phyloP scores from a whole-genome alignment of 2,329 filamentous ascomycete species.

The Trichoderma atrobrunneum region DNA sequence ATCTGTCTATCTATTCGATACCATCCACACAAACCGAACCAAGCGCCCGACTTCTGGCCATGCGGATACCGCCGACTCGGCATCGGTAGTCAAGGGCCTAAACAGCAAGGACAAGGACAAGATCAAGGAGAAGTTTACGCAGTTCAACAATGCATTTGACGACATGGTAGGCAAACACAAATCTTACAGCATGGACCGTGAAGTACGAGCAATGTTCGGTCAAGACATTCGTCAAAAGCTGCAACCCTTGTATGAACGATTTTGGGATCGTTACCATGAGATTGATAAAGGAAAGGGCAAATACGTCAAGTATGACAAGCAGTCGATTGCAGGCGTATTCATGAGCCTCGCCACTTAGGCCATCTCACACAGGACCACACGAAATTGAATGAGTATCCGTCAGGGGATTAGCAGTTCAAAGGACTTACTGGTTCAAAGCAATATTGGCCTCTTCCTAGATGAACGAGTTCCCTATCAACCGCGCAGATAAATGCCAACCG shows the following conservation, averaged over 20 bases:
- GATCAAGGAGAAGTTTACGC: conserved; percentile 93
- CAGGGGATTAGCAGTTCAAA: background rate
- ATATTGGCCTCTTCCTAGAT: background rate
- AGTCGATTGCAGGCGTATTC: conserved; percentile 67
- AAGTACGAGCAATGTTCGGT: conserved; percentile 76
- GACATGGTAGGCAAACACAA: conserved; percentile 83
- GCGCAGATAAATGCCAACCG: background rate
- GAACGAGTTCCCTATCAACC: background rate
- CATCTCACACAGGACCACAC: background rate
- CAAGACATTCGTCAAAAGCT: conserved; percentile 87
- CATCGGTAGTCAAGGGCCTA: conserved; percentile 77
- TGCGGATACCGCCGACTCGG: conserved; percentile 81
- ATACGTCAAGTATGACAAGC: conserved; percentile 96
- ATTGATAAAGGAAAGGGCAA: conserved; percentile 97
- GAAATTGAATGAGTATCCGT: background rate
- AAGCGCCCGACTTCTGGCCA: conserved; percentile 70
- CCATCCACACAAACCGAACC: conserved; percentile 81
- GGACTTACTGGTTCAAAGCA: background rate
- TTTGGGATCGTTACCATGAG: conserved; percentile 97
- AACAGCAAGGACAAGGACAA: conserved; percentile 90
- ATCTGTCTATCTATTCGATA: conserved; percentile 80
- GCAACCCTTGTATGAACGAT: conserved; percentile 89
- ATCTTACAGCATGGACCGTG: conserved; percentile 81
- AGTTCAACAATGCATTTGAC: conserved; percentile 88
- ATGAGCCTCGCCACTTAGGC: conserved; percentile 41